Evolutionary conservation across 768 basidiomycete species (phyloP), one percentile per base, ranked within the genome.

Genomic region (Ramaria rubella): DNA sequence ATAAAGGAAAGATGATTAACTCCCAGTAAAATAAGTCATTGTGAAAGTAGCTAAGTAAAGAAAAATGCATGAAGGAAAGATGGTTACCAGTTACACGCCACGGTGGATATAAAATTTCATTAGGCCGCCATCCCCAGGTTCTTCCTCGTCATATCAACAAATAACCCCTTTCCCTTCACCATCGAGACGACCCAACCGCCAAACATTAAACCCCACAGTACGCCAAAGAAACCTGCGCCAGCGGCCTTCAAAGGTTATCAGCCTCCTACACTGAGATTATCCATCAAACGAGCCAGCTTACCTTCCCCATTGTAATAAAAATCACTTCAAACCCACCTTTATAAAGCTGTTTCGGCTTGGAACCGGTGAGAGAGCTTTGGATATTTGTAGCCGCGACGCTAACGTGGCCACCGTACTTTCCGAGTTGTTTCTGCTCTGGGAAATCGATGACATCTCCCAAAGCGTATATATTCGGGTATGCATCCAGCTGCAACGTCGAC

Each of bases 381-480:
- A 64, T 49, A 46, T 64, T 64, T 36, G 52, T 24, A 21, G 49
- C 45, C 33, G 58, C 54, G 52, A 64, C 24, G 4, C 51, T 30
- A 15, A 48, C 55, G 59, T 87, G 86, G 5, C 61, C 62, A 1
- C 46, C 23, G 0, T 70, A 71, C 65, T 87, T 86, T 15, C 68
- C 72, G 0, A 68, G 69, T 62, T 79, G 83, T 61, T 86, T 86
- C 67, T 86, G 80, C 66, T 86, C 86, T 1, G 68, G 55, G 73
- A 78, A 81, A 36, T 83, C 81, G 58, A 82, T 77, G 57, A 83
- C 74, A 62, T 89, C 86, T 1, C 86, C 86, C 2, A 69, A 73
- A 0, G 86, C 87, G 56, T 83, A 87, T 14, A 88, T 78, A 57
- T 74, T 73, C 0, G 79, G 70, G 64, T 83, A 69, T 0, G 67